A percentile compares a stretch with the other conserved stretches of the same genome.
These are phyloP conservation scores for Sedum album DNA, from an alignment of 164 flowering plant species.

Conservation along the genomic window DNA sequence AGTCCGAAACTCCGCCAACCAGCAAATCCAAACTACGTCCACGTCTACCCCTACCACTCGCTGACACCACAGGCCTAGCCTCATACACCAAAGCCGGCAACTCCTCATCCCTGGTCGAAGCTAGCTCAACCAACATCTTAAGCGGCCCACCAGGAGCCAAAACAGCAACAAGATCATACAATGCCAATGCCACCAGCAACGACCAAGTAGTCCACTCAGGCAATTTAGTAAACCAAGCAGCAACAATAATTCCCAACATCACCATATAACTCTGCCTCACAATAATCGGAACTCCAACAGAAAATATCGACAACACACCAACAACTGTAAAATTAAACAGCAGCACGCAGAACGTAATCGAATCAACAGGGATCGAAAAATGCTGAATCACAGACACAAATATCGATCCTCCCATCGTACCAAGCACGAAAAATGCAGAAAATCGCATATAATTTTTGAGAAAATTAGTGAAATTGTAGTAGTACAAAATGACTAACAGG, in stretches of 20 bases:
- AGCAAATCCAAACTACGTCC: slow-evolving; percentile 30
- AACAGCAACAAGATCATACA: slow-evolving; percentile 84
- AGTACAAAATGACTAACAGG: slow-evolving; percentile 67
- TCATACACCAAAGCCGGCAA: slow-evolving; percentile 86
- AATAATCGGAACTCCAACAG: slow-evolving; percentile 56
- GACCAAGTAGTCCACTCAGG: slow-evolving; percentile 97
- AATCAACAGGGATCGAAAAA: slow-evolving; percentile 60
- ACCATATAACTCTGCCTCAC: slow-evolving; percentile 69
- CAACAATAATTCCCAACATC: slow-evolving; percentile 59
- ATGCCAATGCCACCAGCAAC: slow-evolving; percentile 64
- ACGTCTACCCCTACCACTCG: slow-evolving; percentile 13
- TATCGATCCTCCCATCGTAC: slow-evolving; percentile 66
- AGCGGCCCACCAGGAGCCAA: slow-evolving; percentile 89
- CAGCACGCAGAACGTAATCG: slow-evolving; percentile 41
- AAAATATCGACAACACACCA: slow-evolving; percentile 64
- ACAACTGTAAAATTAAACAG: slow-evolving; percentile 58
- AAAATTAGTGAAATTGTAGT: slow-evolving; percentile 71
- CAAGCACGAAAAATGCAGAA: slow-evolving; percentile 63
- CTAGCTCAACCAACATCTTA: slow-evolving; percentile 75
- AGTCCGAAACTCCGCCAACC: slow-evolving; percentile 40
- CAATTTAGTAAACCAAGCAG: slow-evolving; percentile 77
- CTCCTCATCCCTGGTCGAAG: slow-evolving; percentile 70
- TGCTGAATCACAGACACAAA: slow-evolving; percentile 49
- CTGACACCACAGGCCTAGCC: slow-evolving; percentile 51
- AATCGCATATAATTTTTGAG: slow-evolving; percentile 76